Percentiles rank a stretch among this genome's conserved stretches.
phyloP scores from a whole-genome alignment of 2,329 filamentous ascomycete genomes.

The Parastagonospora nodorum region DNA sequence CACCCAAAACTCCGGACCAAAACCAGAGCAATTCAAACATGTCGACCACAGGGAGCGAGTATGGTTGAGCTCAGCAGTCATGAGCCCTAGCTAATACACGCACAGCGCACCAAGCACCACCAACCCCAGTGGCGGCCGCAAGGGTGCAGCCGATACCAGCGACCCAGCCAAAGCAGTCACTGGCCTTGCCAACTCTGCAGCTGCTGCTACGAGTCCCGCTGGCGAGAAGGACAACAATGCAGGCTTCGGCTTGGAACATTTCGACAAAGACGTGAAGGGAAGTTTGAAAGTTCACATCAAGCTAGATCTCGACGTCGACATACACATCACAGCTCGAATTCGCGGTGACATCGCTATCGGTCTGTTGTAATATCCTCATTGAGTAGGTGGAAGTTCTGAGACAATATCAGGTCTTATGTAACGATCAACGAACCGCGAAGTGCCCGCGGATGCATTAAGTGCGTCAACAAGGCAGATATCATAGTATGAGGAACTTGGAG shows the following conservation, averaged over 20 bases:
- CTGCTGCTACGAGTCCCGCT: neutral
- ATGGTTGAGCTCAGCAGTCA: neutral
- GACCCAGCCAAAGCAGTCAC: constrained; percentile 3
- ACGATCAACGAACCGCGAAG: neutral
- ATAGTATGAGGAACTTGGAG: too few species aligned
- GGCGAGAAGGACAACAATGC: constrained; percentile 7
- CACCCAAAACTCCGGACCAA: neutral
- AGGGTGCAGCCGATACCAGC: constrained; percentile 3
- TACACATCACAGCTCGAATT: constrained; percentile 24
- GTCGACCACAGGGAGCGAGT: constrained; percentile 15
- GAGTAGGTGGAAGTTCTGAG: neutral
- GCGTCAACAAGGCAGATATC: too few species aligned
- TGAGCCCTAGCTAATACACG: constrained; percentile 3
- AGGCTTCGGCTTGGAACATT: constrained; percentile 25
- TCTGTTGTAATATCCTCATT: constrained; percentile 14
- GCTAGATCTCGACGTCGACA: constrained; percentile 28
- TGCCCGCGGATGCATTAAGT: too few species aligned
- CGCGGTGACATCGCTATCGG: constrained; percentile 31
- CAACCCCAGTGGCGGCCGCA: neutral
- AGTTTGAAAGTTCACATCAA: constrained; percentile 30
- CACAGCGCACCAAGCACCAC: constrained; percentile 9
- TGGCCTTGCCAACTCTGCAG: neutral
- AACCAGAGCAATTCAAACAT: constrained; percentile 4
- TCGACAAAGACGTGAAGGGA: constrained; percentile 25
- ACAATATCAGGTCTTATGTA: neutral